These are phyloP conservation scores for Scalesia atractyloides DNA, from an alignment of 129 eudicot genomes.

Conservation along the genomic window DNA sequence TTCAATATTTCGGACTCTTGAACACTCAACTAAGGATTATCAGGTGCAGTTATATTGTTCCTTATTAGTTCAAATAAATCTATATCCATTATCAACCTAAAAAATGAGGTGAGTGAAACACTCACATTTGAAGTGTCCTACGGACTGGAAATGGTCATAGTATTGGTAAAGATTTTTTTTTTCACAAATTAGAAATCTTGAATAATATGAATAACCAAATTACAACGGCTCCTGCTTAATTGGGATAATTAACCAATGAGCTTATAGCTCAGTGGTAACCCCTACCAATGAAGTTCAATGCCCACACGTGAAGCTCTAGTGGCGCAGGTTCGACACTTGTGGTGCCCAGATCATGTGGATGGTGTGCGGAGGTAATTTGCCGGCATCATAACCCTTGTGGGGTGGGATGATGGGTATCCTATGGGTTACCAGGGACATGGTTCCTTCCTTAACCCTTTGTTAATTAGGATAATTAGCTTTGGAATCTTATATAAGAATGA, in stretches of 20 bases:
- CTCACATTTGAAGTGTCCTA: neutral
- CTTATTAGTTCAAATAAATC: neutral
- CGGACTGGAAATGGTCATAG: neutral
- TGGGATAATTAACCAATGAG: no score
- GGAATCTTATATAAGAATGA: neutral
- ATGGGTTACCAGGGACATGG: no score
- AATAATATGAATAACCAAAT: neutral
- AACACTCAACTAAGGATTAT: neutral
- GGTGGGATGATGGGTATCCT: no score
- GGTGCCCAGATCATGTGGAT: no score
- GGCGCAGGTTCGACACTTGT: no score
- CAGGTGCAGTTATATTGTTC: neutral
- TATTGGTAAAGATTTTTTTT: neutral
- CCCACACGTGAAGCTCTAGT: no score
- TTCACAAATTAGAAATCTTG: neutral
- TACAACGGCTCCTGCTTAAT: neutral
- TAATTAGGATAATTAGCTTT: no score
- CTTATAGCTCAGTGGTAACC: no score
- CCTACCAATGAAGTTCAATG: no score
- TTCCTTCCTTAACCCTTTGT: no score
- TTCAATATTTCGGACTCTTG: neutral
- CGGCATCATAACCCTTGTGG: no score
- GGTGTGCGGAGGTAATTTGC: no score
- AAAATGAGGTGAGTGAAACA: neutral
- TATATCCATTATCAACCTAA: neutral